Evolutionary conservation across 345 rosid species (phyloP).

Genomic region (Melaleuca alternifolia): DNA sequence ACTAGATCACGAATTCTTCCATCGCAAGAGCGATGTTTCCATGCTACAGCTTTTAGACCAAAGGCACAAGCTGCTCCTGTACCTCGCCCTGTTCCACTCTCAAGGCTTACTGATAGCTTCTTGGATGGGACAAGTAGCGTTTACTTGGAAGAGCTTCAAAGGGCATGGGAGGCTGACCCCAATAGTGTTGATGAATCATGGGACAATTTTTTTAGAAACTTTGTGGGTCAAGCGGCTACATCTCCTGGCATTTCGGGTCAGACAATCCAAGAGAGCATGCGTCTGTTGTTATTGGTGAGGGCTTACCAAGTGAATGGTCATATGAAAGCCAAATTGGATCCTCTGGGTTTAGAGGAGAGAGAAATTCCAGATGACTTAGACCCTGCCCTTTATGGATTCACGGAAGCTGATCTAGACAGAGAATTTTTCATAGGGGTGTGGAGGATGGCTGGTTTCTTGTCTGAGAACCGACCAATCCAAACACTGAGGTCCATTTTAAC

Average conservation of each 20-base stretch:
- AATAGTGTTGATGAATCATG: constrained; percentile 13
- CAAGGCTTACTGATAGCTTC: constrained; percentile 9
- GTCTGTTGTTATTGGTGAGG: constrained; percentile 8
- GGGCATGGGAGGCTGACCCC: constrained; percentile 19
- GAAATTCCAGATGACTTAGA: constrained; percentile 7
- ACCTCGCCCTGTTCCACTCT: constrained; percentile 13
- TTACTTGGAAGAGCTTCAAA: constrained; percentile 14
- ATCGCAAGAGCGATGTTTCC: neutral
- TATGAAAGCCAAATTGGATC: constrained; percentile 12
- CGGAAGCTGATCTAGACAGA: constrained; percentile 12
- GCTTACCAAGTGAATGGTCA: constrained; percentile 15
- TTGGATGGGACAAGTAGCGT: constrained; percentile 16
- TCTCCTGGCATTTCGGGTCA: constrained; percentile 13
- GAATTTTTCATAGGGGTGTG: constrained; percentile 14
- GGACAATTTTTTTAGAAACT: constrained; percentile 15
- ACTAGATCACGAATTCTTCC: constrained; percentile 2
- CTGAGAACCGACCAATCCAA: constrained; percentile 13
- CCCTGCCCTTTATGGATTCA: constrained; percentile 10
- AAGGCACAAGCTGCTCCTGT: constrained; percentile 9
- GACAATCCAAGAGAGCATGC: constrained; percentile 17
- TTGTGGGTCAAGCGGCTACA: constrained; percentile 14
- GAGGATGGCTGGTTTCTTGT: constrained; percentile 13
- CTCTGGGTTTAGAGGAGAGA: constrained; percentile 6
- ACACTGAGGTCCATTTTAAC: constrained; percentile 7
- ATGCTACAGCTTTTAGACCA: constrained; percentile 1